Evolutionary conservation across 2,329 filamentous ascomycete species (phyloP), one percentile per base, ranked within the genome.

Genomic region (Ceratocystis destructans): DNA sequence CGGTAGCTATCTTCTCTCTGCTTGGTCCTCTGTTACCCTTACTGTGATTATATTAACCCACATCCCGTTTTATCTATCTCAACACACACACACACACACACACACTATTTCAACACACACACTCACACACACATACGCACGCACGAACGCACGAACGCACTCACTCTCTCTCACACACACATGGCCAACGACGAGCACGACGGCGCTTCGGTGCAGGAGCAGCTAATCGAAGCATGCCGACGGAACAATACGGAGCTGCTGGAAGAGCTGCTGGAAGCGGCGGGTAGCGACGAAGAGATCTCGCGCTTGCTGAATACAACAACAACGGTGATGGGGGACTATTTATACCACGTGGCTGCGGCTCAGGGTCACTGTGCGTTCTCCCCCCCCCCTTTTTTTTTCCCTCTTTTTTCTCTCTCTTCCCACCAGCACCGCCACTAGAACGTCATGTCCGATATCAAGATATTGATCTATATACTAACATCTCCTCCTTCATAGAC

Each of bases 191-290:
- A 67, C 31, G 65, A 65, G 46, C 57, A 67, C 41, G 66, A 96
- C 88, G 94, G 93, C 74, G 93, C 93, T 71, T 89, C 89, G 68
- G 84, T 86, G 61, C 82, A 87, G 75, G 93, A 97, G 79, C 83
- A 89, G 73, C 83, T 97, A 71, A 85, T 97, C 77, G 93, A 96
- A 79, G 90, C 94, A 72, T 96, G 89, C 78, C 90, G 93, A 69
- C 85, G 91, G 73, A 93, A 97, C 82, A 96, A 97, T 77, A 86
- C 86, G 71, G 87, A 93, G 65, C 85, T 97, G 68, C 84, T 97
- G 66, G 78, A 83, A 71, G 87, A 94, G 72, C 82, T 92, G 67
- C 81, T 96, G 70, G 77, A 82, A 53, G 77, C 78, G 70, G 78
- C 83, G 73, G 82, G 83, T 70, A 77, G 78, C 67, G 84, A 87